Percentiles rank a stretch among this genome's conserved stretches.
Conservation (phyloP, 805 yeast species). For the Starmerella apicola region DNA sequence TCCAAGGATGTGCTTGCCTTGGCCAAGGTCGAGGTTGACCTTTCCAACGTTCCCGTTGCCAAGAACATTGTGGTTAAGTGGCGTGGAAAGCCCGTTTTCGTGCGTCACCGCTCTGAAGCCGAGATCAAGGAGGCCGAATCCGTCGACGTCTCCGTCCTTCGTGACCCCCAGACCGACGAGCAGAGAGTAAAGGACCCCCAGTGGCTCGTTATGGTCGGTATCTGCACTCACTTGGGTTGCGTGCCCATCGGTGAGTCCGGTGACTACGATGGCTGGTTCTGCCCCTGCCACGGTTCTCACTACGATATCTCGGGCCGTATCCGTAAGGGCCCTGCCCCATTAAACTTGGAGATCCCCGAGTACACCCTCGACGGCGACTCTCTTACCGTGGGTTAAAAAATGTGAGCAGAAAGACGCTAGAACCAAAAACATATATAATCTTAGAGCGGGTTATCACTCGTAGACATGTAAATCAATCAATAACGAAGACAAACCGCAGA, state of each 20-base stretch:
- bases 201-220: constrained; percentile 98
- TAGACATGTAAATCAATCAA: neutral
- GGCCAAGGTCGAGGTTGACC: constrained; percentile 98
- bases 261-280: constrained; percentile 99
- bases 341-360: constrained; percentile 91
- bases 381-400: constrained; percentile 68
- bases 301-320: constrained; percentile 99
- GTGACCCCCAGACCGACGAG: constrained; percentile 89
- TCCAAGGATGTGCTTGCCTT: constrained; percentile 97
- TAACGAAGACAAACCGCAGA: too few species aligned
- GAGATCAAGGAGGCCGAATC: constrained; percentile 92
- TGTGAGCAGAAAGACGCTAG: too few species aligned
- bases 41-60: constrained; percentile 89
- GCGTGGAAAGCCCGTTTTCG: constrained; percentile 99
- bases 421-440: too few species aligned
- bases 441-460: neutral
- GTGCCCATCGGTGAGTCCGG: constrained; percentile 99
- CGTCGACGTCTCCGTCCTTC: constrained; percentile 61
- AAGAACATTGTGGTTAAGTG: constrained; percentile 97
- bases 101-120: constrained; percentile 90
- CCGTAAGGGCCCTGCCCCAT: constrained; percentile 99
- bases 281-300: constrained; percentile 99
- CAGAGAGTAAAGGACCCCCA: constrained; percentile 95
- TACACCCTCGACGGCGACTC: constrained; percentile 79
- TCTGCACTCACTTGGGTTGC: constrained; percentile 99